phyloP scores from a whole-genome alignment of 257 asterid species.

The Parsonsia alboflavescens region DNA sequence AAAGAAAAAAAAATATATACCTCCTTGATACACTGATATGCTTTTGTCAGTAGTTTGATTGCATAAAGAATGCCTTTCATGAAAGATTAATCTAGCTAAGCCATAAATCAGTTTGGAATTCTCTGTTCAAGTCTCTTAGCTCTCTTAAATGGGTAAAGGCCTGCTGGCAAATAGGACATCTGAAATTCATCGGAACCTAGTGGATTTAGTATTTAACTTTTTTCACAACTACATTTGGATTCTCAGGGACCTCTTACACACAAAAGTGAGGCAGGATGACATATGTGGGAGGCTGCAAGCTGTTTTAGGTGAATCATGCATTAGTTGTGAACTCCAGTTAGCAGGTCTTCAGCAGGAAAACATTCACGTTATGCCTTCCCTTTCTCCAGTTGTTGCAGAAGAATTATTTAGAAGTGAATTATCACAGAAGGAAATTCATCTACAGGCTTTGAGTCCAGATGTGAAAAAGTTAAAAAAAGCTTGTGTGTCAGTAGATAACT shows the following conservation, averaged over 20 bases:
- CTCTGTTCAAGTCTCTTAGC: neutral
- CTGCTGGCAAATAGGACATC: neutral
- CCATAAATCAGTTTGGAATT: neutral
- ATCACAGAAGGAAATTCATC: slow-evolving; percentile 49
- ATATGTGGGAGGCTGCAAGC: slow-evolving; percentile 38
- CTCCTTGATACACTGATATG: neutral
- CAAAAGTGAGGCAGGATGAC: slow-evolving; percentile 59
- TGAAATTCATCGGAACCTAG: neutral
- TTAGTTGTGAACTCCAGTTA: slow-evolving; percentile 67
- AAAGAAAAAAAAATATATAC: neutral
- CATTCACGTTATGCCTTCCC: slow-evolving; percentile 42
- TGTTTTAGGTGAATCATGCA: slow-evolving; percentile 69
- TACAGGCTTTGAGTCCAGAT: slow-evolving; percentile 66
- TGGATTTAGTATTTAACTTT: slow-evolving; percentile 4
- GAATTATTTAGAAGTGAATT: slow-evolving; percentile 58
- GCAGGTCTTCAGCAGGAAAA: slow-evolving; percentile 49
- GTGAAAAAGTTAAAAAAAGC: slow-evolving; percentile 52
- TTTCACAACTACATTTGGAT: slow-evolving; percentile 13
- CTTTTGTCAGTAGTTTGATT: neutral
- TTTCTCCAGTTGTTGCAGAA: slow-evolving; percentile 47
- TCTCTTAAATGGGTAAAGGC: neutral
- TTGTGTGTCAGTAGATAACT: slow-evolving; percentile 57
- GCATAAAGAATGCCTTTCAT: neutral
- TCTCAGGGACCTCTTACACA: slow-evolving; percentile 63
- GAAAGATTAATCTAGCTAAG: neutral